Conservation (phyloP, 441 rosid species). For the Francoa sonchifolia region DNA sequence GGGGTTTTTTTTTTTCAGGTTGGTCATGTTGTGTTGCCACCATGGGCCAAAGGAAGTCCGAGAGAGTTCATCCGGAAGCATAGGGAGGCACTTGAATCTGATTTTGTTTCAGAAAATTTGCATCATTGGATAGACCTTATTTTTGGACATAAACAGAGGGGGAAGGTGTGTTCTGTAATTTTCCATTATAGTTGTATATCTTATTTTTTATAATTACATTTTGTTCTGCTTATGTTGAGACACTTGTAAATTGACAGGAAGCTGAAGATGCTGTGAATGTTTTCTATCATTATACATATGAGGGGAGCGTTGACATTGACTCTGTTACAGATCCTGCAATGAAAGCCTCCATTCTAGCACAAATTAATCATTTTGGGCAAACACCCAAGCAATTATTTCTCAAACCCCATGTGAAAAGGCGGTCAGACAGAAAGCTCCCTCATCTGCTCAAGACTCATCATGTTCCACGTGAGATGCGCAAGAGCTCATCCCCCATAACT, state of each 20-base stretch:
- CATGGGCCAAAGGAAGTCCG: conserved; percentile 96
- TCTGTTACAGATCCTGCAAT: conserved; percentile 84
- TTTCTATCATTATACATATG: conserved; percentile 95
- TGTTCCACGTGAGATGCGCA: conserved; percentile 80
- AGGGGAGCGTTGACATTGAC: conserved; percentile 93
- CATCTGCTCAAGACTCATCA: conserved; percentile 86
- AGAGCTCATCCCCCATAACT: conserved; percentile 54
- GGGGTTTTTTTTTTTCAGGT: conserved; percentile 77
- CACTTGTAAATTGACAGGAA: conserved; percentile 43
- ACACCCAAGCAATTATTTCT: conserved; percentile 90
- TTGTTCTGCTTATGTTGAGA: too few relatives aligned
- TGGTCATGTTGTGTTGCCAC: conserved; percentile 84
- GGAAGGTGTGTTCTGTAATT: conserved; percentile 70
- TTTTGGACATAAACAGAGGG: conserved; percentile 96
- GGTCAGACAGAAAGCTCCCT: conserved; percentile 53
- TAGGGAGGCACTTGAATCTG: conserved; percentile 95
- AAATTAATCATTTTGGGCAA: conserved; percentile 94
- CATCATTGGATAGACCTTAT: conserved; percentile 99
- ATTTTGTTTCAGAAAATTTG: conserved; percentile 91
- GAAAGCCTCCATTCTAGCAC: conserved; percentile 96
- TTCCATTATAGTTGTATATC: too few relatives aligned
- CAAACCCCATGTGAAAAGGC: conserved; percentile 77
- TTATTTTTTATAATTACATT: too few relatives aligned
- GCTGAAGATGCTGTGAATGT: conserved; percentile 96
- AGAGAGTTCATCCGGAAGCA: conserved; percentile 92